phyloP scores from a whole-genome alignment of 495 filamentous ascomycete genomes.

The Wilcoxina mikolae region DNA sequence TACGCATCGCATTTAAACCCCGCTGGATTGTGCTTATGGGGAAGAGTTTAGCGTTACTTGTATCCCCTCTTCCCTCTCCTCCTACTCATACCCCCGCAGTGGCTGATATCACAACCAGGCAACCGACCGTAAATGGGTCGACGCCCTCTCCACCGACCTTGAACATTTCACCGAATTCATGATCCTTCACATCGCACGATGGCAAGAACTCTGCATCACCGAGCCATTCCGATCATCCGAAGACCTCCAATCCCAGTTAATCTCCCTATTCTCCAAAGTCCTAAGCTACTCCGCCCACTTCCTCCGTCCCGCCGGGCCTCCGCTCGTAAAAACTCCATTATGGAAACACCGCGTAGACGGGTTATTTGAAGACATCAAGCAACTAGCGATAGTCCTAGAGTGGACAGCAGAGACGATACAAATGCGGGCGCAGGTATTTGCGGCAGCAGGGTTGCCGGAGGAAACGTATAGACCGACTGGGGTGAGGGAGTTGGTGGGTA shows the following conservation, averaged over 20 bases:
- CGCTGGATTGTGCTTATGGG: not conserved
- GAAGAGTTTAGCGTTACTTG: not conserved
- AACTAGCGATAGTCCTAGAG: slow-evolving; percentile 9
- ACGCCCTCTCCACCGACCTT: not conserved
- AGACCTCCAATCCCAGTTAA: not conserved
- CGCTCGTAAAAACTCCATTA: not conserved
- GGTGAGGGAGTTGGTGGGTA: slow-evolving; percentile 5
- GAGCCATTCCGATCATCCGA: not conserved
- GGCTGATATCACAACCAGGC: not conserved
- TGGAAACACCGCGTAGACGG: slow-evolving; percentile 7
- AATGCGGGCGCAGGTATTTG: slow-evolving; percentile 10
- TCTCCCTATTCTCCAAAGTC: slow-evolving; percentile 10
- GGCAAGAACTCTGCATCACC: not conserved
- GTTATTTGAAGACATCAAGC: slow-evolving; percentile 11
- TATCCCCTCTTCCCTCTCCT: not conserved
- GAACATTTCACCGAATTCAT: not conserved
- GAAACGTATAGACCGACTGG: slow-evolving; percentile 1
- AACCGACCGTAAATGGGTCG: slow-evolving; percentile 1
- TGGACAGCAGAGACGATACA: slow-evolving; percentile 12
- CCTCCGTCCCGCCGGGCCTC: not conserved
- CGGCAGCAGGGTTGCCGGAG: slow-evolving; percentile 12
- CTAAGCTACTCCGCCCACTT: slow-evolving; percentile 12
- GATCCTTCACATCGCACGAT: not conserved
- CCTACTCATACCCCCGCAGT: slow-evolving; percentile 5
- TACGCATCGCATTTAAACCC: slow-evolving; percentile 1